Percentiles rank a stretch among this genome's conserved stretches.
Conservation (phyloP, 305 asterid genomes). For the Fraxinus paxiana region DNA sequence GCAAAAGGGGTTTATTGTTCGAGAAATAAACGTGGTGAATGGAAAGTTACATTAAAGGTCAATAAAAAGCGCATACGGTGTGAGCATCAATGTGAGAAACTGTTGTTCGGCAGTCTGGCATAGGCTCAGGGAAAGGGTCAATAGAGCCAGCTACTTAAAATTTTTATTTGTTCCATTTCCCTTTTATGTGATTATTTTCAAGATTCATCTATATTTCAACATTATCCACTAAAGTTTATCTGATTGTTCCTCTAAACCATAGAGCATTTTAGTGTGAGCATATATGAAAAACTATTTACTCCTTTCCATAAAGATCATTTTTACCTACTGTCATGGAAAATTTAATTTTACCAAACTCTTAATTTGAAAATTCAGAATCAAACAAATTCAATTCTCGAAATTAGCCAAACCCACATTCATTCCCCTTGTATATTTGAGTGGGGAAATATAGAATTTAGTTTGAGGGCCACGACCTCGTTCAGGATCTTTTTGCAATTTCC, state of each 20-base stretch:
- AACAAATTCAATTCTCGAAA: not conserved
- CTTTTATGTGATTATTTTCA: not conserved
- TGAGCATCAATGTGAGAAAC: not conserved
- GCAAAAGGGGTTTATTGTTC: not conserved
- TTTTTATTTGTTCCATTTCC: not conserved
- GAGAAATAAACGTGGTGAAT: not conserved
- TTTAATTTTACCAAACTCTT: not conserved
- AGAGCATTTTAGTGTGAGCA: not conserved
- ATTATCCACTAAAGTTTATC: not conserved
- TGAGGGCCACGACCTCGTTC: not conserved
- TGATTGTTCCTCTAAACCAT: not conserved
- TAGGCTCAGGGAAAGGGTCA: not conserved
- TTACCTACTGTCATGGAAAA: not conserved
- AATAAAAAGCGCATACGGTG: not conserved
- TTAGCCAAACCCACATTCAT: not conserved
- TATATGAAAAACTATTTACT: not conserved
- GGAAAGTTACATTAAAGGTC: not conserved
- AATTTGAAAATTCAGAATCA: not conserved
- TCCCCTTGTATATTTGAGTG: not conserved
- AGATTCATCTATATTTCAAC: not conserved
- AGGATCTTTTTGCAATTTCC: not conserved
- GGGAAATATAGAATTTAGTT: not conserved
- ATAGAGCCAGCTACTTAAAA: not conserved
- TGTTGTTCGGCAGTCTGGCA: not conserved
- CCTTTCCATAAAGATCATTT: not conserved